Evolutionary conservation across 2,329 filamentous ascomycete species (phyloP), one percentile per base, ranked within the genome.

Genomic region (Fusarium liriodendri): DNA sequence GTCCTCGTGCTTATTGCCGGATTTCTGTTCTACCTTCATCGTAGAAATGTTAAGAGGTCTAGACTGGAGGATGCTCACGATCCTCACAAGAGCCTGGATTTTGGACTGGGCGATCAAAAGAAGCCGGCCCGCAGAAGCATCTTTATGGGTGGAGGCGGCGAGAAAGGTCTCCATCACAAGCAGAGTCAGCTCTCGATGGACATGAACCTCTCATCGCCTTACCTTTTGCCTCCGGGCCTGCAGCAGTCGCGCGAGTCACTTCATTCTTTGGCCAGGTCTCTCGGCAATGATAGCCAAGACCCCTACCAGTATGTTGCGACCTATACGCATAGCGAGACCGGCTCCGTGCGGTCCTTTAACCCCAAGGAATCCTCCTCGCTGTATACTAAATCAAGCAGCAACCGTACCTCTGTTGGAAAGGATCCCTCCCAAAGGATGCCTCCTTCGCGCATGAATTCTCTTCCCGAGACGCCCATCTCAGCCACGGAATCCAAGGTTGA

Each of bases 71-170:
- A 99, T 84, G 88, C 89, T 20, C 91, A 93, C 72, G 95, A 98
- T 82, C 94, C 94, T 76, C 94, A 97, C 83, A 95, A 93, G 80
- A 97, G 95, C 1, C 88, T 98, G 80, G 97, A 99, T 82, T 99
- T 98, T 80, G 97, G 97, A 38, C 84, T 98, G 79, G 94, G 85
- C 62, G 80, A 74, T 86, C 74, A 84, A 18, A 83, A 82, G 76
- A 79, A 78, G 57, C 73, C 80, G 54, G 80, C 78, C 70, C 81
- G 82, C 32, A 81, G 77, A 77, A 82, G 79, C 62, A 71, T 82
- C 27, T 81, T 84, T 33, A 68, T 78, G 74, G 77, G 77, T 33
- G 91, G 83, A 85, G 90, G 87, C 54, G 88, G 85, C 29, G 88
- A 94, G 79, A 91, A 91, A 80, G 82, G 84, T 25, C 71, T 78